These are phyloP conservation scores for Saccharomycopsis olivae DNA, from an alignment of 805 yeast genomes.

Conservation along the genomic window DNA sequence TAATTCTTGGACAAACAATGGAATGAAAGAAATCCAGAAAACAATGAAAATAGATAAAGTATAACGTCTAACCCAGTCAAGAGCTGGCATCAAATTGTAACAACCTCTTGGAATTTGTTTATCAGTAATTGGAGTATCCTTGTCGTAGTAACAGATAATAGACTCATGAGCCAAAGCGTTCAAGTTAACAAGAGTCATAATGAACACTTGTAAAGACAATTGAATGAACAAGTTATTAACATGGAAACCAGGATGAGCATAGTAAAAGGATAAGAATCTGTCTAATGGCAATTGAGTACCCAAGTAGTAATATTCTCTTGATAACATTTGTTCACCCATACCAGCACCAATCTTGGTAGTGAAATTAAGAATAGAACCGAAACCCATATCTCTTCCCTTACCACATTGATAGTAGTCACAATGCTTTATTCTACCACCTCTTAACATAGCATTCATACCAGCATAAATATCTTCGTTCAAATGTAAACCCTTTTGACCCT, in stretches of 20 bases:
- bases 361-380: conserved; percentile 83
- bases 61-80: conserved; percentile 83
- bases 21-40: conserved; percentile 84
- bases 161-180: conserved; percentile 72
- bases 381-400: conserved; percentile 91
- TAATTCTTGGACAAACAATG: conserved; percentile 76
- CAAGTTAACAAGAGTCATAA: conserved; percentile 66
- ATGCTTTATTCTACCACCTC: conserved; percentile 93
- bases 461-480: conserved; percentile 93
- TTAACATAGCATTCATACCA: conserved; percentile 78
- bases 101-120: conserved; percentile 73
- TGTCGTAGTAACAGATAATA: conserved; percentile 55
- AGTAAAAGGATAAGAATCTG: conserved; percentile 82
- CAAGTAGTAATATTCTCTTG: conserved; percentile 83
- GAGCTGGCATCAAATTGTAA: conserved; percentile 73
- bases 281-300: conserved; percentile 88
- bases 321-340: conserved; percentile 93
- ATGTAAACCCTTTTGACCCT: conserved; percentile 89
- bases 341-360: conserved; percentile 97
- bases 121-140: conserved; percentile 62
- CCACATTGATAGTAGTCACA: conserved; percentile 96
- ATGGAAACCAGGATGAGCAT: conserved; percentile 97
- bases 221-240: conserved; percentile 82
- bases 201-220: conserved; percentile 77
- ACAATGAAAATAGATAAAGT: conserved; percentile 86